These are phyloP conservation scores for Euphrasia arctica DNA, from an alignment of 305 asterid genomes.

Conservation along the genomic window DNA sequence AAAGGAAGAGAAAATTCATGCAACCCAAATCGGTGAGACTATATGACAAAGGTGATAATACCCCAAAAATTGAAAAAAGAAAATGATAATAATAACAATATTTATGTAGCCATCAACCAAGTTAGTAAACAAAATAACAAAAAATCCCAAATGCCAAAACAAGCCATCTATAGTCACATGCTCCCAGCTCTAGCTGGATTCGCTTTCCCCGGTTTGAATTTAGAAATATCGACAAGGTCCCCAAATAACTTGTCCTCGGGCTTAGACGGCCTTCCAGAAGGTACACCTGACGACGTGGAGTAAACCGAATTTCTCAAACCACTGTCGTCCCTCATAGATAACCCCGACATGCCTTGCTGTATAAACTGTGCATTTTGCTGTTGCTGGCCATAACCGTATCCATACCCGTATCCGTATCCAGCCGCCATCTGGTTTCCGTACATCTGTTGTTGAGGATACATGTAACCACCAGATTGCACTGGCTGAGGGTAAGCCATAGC, in stretches of 20 bases:
- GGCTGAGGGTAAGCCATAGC: constrained; percentile 71
- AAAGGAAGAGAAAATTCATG: constrained; percentile 22
- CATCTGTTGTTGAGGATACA: constrained; percentile 82
- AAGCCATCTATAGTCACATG: constrained; percentile 43
- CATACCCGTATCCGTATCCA: constrained; percentile 43
- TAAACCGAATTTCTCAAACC: constrained; percentile 39
- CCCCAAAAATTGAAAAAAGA: constrained; percentile 15
- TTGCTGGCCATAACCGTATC: constrained; percentile 31
- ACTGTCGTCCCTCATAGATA: constrained; percentile 70
- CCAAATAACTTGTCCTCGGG: constrained; percentile 96
- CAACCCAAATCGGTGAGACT: constrained; percentile 27
- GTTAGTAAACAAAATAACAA: constrained; percentile 31
- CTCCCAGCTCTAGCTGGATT: constrained; percentile 66
- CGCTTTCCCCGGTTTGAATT: constrained; percentile 62
- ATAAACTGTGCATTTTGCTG: constrained; percentile 64
- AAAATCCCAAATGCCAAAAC: constrained; percentile 21
- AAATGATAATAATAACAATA: constrained; percentile 3
- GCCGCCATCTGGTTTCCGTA: constrained; percentile 59
- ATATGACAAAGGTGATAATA: constrained; percentile 30
- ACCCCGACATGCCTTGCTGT: constrained; percentile 68
- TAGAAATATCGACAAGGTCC: constrained; percentile 85
- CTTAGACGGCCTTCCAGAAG: constrained; percentile 60
- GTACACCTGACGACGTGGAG: constrained; percentile 45
- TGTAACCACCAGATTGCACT: constrained; percentile 51
- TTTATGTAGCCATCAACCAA: constrained; percentile 24